phyloP scores from a whole-genome alignment of 257 asterid genomes.

The Cinchona pubescens region DNA sequence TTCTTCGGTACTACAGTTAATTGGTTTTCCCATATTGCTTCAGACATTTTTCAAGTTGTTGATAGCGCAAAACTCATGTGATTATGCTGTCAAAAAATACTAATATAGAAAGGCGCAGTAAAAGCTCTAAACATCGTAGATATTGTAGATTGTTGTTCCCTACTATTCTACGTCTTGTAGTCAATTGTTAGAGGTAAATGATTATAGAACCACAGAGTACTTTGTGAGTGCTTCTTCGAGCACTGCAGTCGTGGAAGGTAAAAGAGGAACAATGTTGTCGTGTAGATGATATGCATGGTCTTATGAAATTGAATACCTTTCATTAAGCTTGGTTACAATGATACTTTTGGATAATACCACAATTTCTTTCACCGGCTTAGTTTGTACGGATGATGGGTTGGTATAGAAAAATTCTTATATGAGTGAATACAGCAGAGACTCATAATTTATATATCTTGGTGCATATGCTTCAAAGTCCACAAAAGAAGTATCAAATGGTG shows the following conservation, averaged over 20 bases:
- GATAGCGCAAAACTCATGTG: slow-evolving; percentile 36
- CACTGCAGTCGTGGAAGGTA: neutral
- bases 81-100: slow-evolving; percentile 14
- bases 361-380: too few species aligned
- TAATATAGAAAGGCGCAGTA: neutral
- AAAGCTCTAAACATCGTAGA: slow-evolving; percentile 6
- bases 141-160: neutral
- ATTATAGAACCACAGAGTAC: neutral
- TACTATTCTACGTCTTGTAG: neutral
- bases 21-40: slow-evolving; percentile 55
- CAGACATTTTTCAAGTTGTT: slow-evolving; percentile 41
- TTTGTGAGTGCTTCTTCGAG: neutral
- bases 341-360: too few species aligned
- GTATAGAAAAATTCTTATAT: too few species aligned
- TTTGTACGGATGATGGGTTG: too few species aligned
- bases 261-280: neutral
- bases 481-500: too few species aligned
- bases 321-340: too few species aligned
- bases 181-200: neutral
- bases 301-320: neutral
- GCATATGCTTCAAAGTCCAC: too few species aligned
- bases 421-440: too few species aligned
- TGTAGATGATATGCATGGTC: neutral
- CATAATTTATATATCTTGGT: too few species aligned
- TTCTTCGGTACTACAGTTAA: slow-evolving; percentile 66